Conservation (phyloP, 1,284 basidiomycete genomes). For the Limonomyces culmigenus region DNA sequence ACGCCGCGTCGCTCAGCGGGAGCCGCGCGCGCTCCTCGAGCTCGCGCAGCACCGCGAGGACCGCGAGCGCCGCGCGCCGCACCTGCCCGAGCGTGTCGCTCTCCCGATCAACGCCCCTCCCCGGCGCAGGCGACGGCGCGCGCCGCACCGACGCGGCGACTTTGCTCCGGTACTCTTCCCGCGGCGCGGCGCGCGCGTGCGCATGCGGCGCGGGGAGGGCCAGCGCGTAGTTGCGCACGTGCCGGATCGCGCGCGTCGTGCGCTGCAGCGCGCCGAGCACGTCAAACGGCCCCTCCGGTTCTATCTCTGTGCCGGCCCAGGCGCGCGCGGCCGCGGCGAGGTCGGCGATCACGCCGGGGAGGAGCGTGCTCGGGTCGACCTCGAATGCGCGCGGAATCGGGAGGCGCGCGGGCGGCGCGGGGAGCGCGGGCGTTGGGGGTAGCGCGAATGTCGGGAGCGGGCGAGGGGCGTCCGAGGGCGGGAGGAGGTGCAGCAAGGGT, state of each 20-base stretch:
- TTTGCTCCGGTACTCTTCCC: constrained; percentile 28
- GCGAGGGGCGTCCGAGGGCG: constrained; percentile 21
- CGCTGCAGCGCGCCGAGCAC: constrained; percentile 52
- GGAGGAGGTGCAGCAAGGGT: constrained; percentile 23
- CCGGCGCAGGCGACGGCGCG: constrained; percentile 18
- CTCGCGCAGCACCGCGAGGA: constrained; percentile 53
- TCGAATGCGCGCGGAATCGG: constrained; percentile 44
- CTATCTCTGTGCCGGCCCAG: constrained; percentile 28
- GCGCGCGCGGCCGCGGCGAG: constrained; percentile 37
- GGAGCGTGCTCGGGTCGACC: constrained; percentile 53
- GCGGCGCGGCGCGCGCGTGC: constrained; percentile 33
- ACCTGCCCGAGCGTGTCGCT: constrained; percentile 49
- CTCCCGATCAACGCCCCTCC: no score
- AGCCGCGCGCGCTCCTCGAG: constrained; percentile 51
- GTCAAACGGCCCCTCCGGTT: constrained; percentile 21
- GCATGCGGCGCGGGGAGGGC: constrained; percentile 67
- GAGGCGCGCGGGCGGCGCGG: constrained; percentile 22
- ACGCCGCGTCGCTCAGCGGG: constrained; percentile 54
- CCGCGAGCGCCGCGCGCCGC: constrained; percentile 57
- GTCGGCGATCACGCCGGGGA: constrained; percentile 56
- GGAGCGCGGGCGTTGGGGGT: constrained; percentile 45
- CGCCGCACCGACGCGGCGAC: constrained; percentile 22
- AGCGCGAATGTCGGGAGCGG: constrained; percentile 32
- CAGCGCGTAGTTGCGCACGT: constrained; percentile 65
- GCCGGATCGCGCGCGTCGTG: constrained; percentile 62